Evolutionary conservation across 495 filamentous ascomycete species (phyloP), one percentile per base, ranked within the genome.

Genomic region (Hypomontagnella monticulosa): DNA sequence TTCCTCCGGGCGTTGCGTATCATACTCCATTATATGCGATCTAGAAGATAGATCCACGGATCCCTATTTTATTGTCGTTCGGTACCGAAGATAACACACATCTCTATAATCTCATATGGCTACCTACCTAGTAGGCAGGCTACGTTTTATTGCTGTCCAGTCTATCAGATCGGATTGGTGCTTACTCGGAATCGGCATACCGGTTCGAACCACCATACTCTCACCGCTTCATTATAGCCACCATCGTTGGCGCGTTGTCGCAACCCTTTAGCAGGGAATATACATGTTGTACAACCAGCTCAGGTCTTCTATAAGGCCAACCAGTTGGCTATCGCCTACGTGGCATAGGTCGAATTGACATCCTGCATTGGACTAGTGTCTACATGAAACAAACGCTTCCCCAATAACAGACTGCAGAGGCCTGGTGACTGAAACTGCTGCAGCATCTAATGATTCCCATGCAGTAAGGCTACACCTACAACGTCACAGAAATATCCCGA

Each of bases 341-440:
- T 71, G 69, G 61, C 69, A 71, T 55, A 55, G 61, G 49, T 47
- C 46, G 58, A 16, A 33, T 57, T 61, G 37, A 57, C 58, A 38
- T 55, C 42, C 32, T 57, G 69, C 55, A 65, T 62, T 48, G 41
- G 27, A 42, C 53, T 62, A 69, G 61, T 51, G 30, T 66, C 60
- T 65, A 69, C 57, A 51, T 71, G 69, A 71, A 71, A 71, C 69
- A 71, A 53, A 43, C 52, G 60, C 64, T 71, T 52, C 51, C 42
- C 69, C 65, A 69, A 64, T 68, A 56, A 27, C 23, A 61, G 16
- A 41, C 30, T 40, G 30, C 42, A 49, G 16, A 40, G 30, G 19
- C 52, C 42, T 61, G 56, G 55, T 59, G 54, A 57, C 47, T 71
- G 61, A 69, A 66, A 69, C 69, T 61, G 37, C 61, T 34, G 46